phyloP scores from a whole-genome alignment of 2,329 filamentous ascomycete genomes.

The Pseudogymnoascus destructans region DNA sequence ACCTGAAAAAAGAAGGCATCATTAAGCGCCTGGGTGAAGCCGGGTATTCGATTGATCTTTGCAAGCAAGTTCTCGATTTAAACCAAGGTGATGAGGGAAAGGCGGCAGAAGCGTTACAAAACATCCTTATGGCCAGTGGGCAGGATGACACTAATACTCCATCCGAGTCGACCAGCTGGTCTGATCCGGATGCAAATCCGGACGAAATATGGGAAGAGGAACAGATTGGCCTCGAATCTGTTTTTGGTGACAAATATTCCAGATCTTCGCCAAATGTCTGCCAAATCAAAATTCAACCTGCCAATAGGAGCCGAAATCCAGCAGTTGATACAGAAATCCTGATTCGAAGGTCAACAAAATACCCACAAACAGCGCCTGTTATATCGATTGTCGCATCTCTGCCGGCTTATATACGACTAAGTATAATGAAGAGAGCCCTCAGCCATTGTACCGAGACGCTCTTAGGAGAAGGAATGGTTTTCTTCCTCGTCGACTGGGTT shows the following conservation, averaged over 20 bases:
- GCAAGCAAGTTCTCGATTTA: slow-evolving; percentile 61
- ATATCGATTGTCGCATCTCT: slow-evolving; percentile 58
- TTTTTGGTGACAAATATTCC: slow-evolving; percentile 64
- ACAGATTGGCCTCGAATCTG: slow-evolving; percentile 68
- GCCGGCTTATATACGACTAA: slow-evolving; percentile 87
- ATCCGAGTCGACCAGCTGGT: slow-evolving; percentile 27
- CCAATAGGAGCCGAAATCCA: slow-evolving; percentile 37
- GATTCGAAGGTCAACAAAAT: slow-evolving; percentile 58
- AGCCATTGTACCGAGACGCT: slow-evolving; percentile 50
- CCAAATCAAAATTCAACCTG: slow-evolving; percentile 50
- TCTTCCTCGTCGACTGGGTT: slow-evolving; percentile 81
- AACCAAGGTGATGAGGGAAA: slow-evolving; percentile 58
- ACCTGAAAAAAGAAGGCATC: slow-evolving; percentile 67
- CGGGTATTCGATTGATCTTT: slow-evolving; percentile 78
- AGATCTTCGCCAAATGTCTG: slow-evolving; percentile 50
- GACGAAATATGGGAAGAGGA: slow-evolving; percentile 75
- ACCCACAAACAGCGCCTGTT: slow-evolving; percentile 56
- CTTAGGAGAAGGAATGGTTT: slow-evolving; percentile 79
- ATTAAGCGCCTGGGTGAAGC: slow-evolving; percentile 70
- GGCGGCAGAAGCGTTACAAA: slow-evolving; percentile 70
- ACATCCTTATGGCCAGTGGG: slow-evolving; percentile 44
- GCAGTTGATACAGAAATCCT: slow-evolving; percentile 45
- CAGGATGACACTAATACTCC: slow-evolving; percentile 20
- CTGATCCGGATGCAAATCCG: slow-evolving; percentile 36
- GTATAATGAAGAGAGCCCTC: slow-evolving; percentile 66